Evolutionary conservation across 768 basidiomycete species (phyloP), one percentile per base, ranked within the genome.

Genomic region (Phlegmacium glaucopus): DNA sequence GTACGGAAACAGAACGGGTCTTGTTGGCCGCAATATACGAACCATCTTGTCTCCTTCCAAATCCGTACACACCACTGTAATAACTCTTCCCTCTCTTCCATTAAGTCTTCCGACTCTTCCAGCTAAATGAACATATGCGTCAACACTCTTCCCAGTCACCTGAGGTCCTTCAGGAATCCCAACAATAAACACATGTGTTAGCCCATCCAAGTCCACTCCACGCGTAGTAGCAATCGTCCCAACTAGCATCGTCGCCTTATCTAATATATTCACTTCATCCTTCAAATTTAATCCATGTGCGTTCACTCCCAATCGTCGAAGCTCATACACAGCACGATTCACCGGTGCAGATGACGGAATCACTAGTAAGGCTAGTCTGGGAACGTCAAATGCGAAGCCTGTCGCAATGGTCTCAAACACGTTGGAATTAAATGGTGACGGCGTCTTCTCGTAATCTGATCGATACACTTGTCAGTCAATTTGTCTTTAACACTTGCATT

Each of bases 121-220:
- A 5, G 84, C 80, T 35, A 83, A 66, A 56, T 90, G 88, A 53
- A 82, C 50, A 60, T 90, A 90, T 34, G 71, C 72, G 53, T 85
- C 83, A 32, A 79, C 76, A 9, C 67, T 64, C 54, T 61, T 60
- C 26, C 71, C 74, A 39, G 58, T 68, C 30, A 71, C 67, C 39
- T 55, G 65, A 9, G 56, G 64, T 26, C 70, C 75, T 49, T 77
- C 75, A 6, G 79, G 76, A 3, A 85, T 66, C 4, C 87, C 87
- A 38, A 85, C 64, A 42, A 89, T 68, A 61, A 91, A 89, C 15
- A 90, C 87, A 59, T 90, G 88, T 39, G 78, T 78, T 55, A 90
- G 69, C 50, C 74, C 75, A 9, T 82, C 83, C 43, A 90, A 63
- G 66, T 91, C 87, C 41, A 91, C 64, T 22, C 88, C 88, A 40